These are phyloP conservation scores for sunflower (Helianthus annuus) DNA, from an alignment of 129 eudicot genomes.

Conservation along the genomic window HanXRQr2.0-SUNRISE NC_035446.2:152412003-152412502, in stretches of 20 bases:
- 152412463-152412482: no score
- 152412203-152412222: not conserved
- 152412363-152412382: no score
- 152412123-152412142: constrained; percentile 30
- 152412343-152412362: no score
- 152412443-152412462: no score
- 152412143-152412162: constrained; percentile 14
- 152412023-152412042: constrained; percentile 52
- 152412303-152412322: no score
- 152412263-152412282: no score
- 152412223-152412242: not conserved
- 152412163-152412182: constrained; percentile 27
- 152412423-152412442: no score
- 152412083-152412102: constrained; percentile 24
- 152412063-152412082: not conserved
- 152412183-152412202: constrained; percentile 26
- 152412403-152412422: no score
- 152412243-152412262: not conserved
- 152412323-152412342: no score
- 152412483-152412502: no score
- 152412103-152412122: constrained; percentile 38
- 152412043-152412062: constrained; percentile 81
- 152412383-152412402: no score
- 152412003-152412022: constrained; percentile 61
- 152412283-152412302: not conserved